Percentiles rank a stretch among this genome's conserved stretches.
Conservation (phyloP, 768 basidiomycete species). For the Chalciporus chontae region DNA sequence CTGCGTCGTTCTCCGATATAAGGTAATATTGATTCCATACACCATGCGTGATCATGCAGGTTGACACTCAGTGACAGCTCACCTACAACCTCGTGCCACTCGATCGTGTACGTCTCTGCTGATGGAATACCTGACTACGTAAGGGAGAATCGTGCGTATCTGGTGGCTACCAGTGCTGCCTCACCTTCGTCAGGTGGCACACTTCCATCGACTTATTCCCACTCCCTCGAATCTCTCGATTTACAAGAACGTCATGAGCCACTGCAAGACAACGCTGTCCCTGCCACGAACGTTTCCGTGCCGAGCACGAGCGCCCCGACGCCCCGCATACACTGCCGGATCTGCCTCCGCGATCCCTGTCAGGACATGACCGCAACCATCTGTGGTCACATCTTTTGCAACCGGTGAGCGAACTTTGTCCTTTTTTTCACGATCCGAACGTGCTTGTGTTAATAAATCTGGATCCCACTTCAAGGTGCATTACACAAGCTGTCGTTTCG, state of each 20-base stretch:
- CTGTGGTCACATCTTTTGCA: conserved; percentile 64
- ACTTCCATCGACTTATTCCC: conserved; percentile 22
- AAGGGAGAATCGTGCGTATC: conserved; percentile 28
- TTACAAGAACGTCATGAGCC: not conserved
- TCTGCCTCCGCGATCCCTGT: conserved; percentile 46
- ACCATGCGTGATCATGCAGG: not conserved
- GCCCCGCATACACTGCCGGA: conserved; percentile 44
- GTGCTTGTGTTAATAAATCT: not conserved
- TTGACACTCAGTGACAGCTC: not conserved
- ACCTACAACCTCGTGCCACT: conserved; percentile 16
- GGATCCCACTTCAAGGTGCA: conserved; percentile 40
- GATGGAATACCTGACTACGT: conserved; percentile 30
- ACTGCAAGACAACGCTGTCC: not conserved
- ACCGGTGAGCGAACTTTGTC: conserved; percentile 42
- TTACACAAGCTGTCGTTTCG: conserved; percentile 45
- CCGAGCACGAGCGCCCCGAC: not conserved
- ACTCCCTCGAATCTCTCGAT: conserved; percentile 23
- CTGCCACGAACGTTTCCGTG: not conserved
- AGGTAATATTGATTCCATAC: conserved; percentile 9
- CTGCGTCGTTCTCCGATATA: conserved; percentile 10
- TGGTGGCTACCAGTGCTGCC: conserved; percentile 28
- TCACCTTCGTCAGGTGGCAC: conserved; percentile 20
- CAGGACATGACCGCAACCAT: conserved; percentile 54
- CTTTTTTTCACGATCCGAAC: not conserved
- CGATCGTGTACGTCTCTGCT: conserved; percentile 29